These are phyloP conservation scores for Pueraria montana DNA, from an alignment of 306 rosid species.

Conservation along the genomic window DNA sequence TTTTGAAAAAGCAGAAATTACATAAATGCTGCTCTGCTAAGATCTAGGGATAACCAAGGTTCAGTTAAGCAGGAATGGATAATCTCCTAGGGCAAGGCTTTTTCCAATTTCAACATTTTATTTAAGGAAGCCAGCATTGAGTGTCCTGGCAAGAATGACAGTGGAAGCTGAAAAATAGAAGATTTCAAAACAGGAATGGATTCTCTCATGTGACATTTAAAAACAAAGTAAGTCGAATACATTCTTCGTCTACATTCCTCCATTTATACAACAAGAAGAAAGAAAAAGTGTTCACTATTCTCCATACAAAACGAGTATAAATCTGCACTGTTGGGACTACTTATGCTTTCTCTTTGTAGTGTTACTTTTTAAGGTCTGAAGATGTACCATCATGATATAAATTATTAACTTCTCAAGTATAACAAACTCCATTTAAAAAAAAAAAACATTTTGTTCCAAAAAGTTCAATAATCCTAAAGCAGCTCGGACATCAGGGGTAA, in stretches of 20 bases:
- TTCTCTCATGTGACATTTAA: too few relatives aligned
- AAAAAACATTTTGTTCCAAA: conserved; percentile 8
- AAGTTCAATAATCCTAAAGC: conserved; percentile 18
- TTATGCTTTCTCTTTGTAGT: neutral
- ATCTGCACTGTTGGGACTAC: neutral
- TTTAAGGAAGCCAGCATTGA: conserved; percentile 4
- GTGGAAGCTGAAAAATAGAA: conserved; percentile 12
- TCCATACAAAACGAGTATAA: neutral
- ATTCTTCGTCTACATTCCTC: neutral
- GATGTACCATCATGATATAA: conserved; percentile 7
- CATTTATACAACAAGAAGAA: neutral
- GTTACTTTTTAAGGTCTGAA: neutral
- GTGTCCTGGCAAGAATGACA: neutral
- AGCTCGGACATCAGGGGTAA: conserved; percentile 10
- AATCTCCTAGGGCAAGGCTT: neutral
- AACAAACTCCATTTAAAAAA: neutral
- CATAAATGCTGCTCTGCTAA: conserved; percentile 17
- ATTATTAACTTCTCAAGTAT: neutral
- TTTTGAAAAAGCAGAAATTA: neutral
- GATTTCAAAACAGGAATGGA: too few relatives aligned
- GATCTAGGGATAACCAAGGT: conserved; percentile 16
- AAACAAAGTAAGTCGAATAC: too few relatives aligned
- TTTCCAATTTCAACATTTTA: conserved; percentile 22
- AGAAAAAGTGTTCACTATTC: neutral
- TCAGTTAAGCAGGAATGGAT: neutral